phyloP scores from a whole-genome alignment of 2,329 filamentous ascomycete species.

The Alternaria rosae region DNA sequence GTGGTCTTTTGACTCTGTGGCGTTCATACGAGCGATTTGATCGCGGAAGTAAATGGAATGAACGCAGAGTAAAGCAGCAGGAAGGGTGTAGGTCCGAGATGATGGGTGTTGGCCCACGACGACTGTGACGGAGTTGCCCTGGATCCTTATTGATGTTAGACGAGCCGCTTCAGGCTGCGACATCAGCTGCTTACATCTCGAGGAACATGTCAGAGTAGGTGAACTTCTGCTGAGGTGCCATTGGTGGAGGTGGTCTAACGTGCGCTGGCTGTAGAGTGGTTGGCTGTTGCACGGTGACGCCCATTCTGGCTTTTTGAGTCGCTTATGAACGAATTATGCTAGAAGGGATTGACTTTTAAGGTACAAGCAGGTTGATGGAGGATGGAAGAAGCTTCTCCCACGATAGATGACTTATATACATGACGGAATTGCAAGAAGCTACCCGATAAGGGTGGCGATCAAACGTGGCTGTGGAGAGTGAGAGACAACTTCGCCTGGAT shows the following conservation, averaged over 20 bases:
- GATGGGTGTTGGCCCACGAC: slow-evolving; percentile 5
- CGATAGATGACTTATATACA: neutral
- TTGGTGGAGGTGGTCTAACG: neutral
- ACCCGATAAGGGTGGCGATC: neutral
- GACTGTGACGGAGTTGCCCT: slow-evolving; percentile 13
- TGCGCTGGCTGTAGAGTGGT: neutral
- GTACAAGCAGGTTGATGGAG: neutral
- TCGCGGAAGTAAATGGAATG: slow-evolving; percentile 18
- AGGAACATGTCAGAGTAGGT: slow-evolving; percentile 4
- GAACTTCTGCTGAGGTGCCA: neutral
- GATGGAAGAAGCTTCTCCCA: neutral
- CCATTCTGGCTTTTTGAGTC: neutral
- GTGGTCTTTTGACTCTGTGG: neutral
- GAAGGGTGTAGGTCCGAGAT: slow-evolving; percentile 13
- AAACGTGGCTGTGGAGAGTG: neutral
- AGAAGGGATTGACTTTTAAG: neutral
- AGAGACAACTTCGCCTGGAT: neutral
- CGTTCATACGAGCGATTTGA: neutral
- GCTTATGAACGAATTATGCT: accelerated
- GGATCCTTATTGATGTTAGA: slow-evolving; percentile 10
- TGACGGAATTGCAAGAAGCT: neutral
- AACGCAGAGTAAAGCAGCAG: slow-evolving; percentile 11
- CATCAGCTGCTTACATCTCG: slow-evolving; percentile 3
- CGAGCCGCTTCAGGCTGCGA: neutral
- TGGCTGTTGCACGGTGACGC: neutral